Conservation (phyloP, 2,329 filamentous ascomycete genomes). For the Nothopassalora personata region DNA sequence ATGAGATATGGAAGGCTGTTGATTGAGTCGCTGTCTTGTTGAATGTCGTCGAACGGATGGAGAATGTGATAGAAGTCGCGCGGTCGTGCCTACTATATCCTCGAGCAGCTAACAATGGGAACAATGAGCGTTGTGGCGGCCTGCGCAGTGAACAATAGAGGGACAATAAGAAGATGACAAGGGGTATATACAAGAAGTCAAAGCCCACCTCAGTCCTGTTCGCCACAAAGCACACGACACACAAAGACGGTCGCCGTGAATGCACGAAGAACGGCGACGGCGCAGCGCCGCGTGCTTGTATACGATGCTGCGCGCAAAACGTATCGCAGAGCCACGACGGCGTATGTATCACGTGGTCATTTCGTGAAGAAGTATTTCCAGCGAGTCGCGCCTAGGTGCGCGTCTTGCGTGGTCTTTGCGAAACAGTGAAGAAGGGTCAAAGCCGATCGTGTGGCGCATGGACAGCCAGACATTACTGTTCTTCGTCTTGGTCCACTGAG, state of each 20-base stretch:
- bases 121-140: slow-evolving; percentile 15
- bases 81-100: slow-evolving; percentile 8
- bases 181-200: slow-evolving; percentile 13
- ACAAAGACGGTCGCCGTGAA: slow-evolving; percentile 10
- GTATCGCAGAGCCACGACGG: slow-evolving; percentile 4
- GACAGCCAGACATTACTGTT: slow-evolving; percentile 8
- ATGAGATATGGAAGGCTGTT: not conserved
- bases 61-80: slow-evolving; percentile 1
- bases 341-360: slow-evolving; percentile 8
- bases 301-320: not conserved
- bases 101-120: not conserved
- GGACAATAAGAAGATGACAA: slow-evolving; percentile 18
- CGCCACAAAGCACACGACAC: slow-evolving; percentile 14
- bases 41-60: slow-evolving; percentile 10
- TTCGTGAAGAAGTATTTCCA: slow-evolving; percentile 5
- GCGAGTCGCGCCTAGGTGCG: slow-evolving; percentile 12
- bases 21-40: not conserved
- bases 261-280: slow-evolving; percentile 1
- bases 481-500: not conserved
- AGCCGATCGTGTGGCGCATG: slow-evolving; percentile 12
- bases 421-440: slow-evolving; percentile 7
- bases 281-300: not conserved
- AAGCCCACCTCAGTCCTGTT: slow-evolving; percentile 5
- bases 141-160: slow-evolving; percentile 13
- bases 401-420: slow-evolving; percentile 11